phyloP scores from a whole-genome alignment of 257 asterid genomes.

The Gentiana straminea region DNA sequence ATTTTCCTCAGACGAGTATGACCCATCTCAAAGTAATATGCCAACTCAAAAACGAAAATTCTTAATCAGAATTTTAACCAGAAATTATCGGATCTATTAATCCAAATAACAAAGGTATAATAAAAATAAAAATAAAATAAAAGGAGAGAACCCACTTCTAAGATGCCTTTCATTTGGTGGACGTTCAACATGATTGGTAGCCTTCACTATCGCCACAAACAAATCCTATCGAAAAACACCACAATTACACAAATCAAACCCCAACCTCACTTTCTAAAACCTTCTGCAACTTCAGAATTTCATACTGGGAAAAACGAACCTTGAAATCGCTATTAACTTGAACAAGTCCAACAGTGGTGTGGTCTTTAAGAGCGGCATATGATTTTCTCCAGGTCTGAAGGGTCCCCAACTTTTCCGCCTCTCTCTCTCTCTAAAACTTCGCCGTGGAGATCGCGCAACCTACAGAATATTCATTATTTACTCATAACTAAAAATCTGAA shows the following conservation, averaged over 20 bases:
- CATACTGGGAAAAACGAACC: slow-evolving; percentile 23
- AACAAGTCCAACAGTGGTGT: slow-evolving; percentile 82
- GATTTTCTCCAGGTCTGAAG: slow-evolving; percentile 78
- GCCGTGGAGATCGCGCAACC: too few species aligned
- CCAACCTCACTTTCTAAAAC: too few species aligned
- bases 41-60: too few species aligned
- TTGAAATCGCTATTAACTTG: slow-evolving; percentile 92
- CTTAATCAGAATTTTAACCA: too few species aligned
- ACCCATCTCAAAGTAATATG: slow-evolving; percentile 6
- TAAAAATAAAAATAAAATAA: background rate
- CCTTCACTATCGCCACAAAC: slow-evolving; percentile 97
- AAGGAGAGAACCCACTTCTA: slow-evolving; percentile 47
- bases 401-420: slow-evolving; percentile 61
- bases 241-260: too few species aligned
- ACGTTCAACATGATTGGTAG: slow-evolving; percentile 92
- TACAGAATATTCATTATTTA: too few species aligned
- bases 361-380: slow-evolving; percentile 82
- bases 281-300: too few species aligned
- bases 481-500: too few species aligned
- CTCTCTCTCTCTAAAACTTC: too few species aligned
- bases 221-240: slow-evolving; percentile 54
- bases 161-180: slow-evolving; percentile 95
- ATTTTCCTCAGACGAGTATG: slow-evolving; percentile 5
- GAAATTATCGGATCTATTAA: slow-evolving; percentile 34
- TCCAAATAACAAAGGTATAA: slow-evolving; percentile 11